Evolutionary conservation across 208 protist species (phyloP).

Genomic region (Leishmania turanica): DNA sequence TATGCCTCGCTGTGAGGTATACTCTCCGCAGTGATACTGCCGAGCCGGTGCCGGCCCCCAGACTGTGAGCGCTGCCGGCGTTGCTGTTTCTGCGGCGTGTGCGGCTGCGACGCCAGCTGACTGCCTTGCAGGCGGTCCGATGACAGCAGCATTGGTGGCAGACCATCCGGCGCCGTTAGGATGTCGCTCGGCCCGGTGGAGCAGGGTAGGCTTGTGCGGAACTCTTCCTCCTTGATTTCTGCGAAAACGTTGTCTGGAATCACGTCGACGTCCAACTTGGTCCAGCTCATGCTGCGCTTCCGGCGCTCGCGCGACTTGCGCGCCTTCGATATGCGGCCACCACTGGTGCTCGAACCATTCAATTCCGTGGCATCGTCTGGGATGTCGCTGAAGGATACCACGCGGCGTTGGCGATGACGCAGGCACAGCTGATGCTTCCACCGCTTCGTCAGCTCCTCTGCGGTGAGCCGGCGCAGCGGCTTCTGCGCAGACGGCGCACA

Average conservation of each 20-base stretch:
- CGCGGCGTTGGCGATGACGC: conserved; percentile 37
- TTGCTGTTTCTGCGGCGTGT: conserved; percentile 7
- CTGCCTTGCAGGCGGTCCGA: neutral
- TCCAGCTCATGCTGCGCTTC: conserved; percentile 38
- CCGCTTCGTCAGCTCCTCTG: conserved; percentile 39
- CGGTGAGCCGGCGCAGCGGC: conserved; percentile 24
- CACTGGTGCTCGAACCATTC: neutral
- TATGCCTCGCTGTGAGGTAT: conserved; percentile 40
- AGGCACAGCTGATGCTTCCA: conserved; percentile 45
- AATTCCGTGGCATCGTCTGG: conserved; percentile 7
- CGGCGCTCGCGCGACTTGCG: conserved; percentile 33
- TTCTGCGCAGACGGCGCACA: conserved; percentile 19
- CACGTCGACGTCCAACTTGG: conserved; percentile 34
- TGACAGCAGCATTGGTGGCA: neutral
- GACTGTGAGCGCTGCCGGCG: conserved; percentile 11
- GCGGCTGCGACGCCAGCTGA: conserved; percentile 3
- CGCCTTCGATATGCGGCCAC: conserved; percentile 8
- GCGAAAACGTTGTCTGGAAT: conserved; percentile 53
- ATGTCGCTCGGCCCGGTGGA: conserved; percentile 24
- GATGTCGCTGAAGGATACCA: conserved; percentile 50
- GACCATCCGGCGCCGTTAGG: neutral
- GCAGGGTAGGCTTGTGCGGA: conserved; percentile 37
- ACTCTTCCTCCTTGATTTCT: conserved; percentile 57
- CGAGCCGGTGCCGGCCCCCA: conserved; percentile 14
- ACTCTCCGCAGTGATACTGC: conserved; percentile 28